Evolutionary conservation across 306 rosid genomes (phyloP).

Genomic region (Dalbergia oliveri): DNA sequence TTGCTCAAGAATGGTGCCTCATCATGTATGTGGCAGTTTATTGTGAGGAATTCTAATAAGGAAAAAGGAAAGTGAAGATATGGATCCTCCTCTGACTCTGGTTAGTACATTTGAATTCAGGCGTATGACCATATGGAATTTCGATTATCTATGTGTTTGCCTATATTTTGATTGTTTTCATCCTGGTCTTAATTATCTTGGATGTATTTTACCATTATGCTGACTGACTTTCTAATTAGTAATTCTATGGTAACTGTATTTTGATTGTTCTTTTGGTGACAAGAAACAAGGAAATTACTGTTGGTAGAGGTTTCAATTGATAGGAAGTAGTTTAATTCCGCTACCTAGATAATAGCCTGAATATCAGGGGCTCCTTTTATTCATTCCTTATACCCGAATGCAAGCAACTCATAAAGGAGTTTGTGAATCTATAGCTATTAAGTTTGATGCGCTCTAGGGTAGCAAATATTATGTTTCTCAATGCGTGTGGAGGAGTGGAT

Average conservation of each 20-base stretch:
- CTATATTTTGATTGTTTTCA: background rate
- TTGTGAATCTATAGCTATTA: background rate
- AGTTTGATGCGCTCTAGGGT: slow-evolving; percentile 2
- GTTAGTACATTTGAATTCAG: background rate
- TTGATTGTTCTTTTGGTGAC: slow-evolving; percentile 28
- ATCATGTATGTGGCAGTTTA: background rate
- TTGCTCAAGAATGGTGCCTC: slow-evolving; percentile 21
- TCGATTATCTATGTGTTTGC: slow-evolving; percentile 14
- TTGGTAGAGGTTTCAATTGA: slow-evolving; percentile 4
- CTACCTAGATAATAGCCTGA: background rate
- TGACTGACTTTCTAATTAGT: background rate
- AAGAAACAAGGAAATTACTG: background rate
- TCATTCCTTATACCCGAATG: background rate
- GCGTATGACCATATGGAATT: background rate
- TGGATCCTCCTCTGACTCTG: background rate
- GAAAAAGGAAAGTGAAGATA: background rate
- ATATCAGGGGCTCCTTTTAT: background rate
- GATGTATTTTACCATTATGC: background rate
- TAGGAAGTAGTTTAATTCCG: slow-evolving; percentile 1
- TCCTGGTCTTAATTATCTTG: background rate
- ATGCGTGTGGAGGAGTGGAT: background rate
- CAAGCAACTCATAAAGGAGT: slow-evolving; percentile 9
- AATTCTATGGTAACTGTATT: slow-evolving; percentile 8
- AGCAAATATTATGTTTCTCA: slow-evolving; percentile 16
- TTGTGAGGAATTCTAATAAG: slow-evolving; percentile 16